Percentiles rank a stretch among this genome's conserved stretches.
Evolutionary conservation across 163 green algal species (phyloP).

Genomic region (Chlorella variabilis): DNA sequence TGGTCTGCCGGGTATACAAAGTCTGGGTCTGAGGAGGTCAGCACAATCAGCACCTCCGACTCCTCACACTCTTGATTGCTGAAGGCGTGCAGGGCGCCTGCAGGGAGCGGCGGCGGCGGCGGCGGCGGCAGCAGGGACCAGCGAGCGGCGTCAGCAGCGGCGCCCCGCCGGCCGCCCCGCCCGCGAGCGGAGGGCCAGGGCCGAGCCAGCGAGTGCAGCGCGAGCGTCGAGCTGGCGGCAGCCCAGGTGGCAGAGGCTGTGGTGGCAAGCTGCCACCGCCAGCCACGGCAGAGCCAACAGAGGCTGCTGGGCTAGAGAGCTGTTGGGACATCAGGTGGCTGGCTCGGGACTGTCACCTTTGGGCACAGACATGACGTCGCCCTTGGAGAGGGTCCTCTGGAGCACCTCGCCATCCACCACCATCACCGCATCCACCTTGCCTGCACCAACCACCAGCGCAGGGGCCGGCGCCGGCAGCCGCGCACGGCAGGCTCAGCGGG

Average conservation of each 20-base stretch:
- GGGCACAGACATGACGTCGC: background rate
- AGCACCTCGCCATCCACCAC: background rate
- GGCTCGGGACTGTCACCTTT: background rate
- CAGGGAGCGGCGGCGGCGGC: background rate
- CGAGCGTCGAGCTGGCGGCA: no score
- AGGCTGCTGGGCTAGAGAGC: no score
- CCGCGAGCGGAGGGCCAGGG: no score
- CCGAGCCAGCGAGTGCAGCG: no score
- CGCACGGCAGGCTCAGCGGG: no score
- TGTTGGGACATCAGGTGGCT: no score
- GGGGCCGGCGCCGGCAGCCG: no score
- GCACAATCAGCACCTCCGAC: background rate
- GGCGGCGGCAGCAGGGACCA: background rate
- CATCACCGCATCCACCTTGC: background rate
- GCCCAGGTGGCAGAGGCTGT: no score
- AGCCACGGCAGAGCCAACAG: no score
- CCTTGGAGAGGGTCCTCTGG: background rate
- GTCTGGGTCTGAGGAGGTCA: background rate
- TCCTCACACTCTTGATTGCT: slow-evolving; percentile 5
- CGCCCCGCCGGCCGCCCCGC: no score
- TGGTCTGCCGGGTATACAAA: background rate
- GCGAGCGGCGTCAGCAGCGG: background rate
- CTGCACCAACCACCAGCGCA: background rate
- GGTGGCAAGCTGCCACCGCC: no score
- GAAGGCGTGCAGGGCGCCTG: slow-evolving; percentile 17